phyloP scores from a whole-genome alignment of 1,284 basidiomycete species.

The Cystobasidiaceae sp. region DNA sequence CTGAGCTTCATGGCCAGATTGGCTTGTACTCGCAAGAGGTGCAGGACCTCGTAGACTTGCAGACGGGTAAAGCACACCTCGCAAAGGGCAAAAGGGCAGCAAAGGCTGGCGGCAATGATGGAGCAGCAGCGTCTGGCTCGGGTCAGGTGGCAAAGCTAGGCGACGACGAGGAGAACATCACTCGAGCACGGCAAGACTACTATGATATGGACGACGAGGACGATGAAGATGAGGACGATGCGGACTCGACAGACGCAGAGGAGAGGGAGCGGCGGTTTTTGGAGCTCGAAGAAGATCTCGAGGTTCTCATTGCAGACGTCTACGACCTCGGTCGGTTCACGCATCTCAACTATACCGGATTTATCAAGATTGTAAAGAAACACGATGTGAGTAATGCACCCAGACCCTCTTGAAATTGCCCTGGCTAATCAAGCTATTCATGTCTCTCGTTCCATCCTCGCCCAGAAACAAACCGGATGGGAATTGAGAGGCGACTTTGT shows the following conservation, averaged over 20 bases:
- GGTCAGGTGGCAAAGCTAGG: slow-evolving; percentile 60
- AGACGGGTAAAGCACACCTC: no score
- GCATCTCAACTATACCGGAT: slow-evolving; percentile 66
- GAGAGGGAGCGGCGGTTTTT: slow-evolving; percentile 83
- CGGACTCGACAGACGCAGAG: slow-evolving; percentile 53
- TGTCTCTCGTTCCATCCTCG: no score
- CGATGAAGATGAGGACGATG: slow-evolving; percentile 52
- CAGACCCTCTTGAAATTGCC: not conserved
- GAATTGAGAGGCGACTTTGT: slow-evolving; percentile 59
- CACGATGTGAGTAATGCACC: slow-evolving; percentile 57
- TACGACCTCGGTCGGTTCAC: slow-evolving; percentile 74
- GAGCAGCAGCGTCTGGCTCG: slow-evolving; percentile 34
- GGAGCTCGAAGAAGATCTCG: slow-evolving; percentile 88
- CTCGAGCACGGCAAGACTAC: slow-evolving; percentile 52
- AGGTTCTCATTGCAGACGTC: slow-evolving; percentile 92
- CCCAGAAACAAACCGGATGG: slow-evolving; percentile 59
- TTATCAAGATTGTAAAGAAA: slow-evolving; percentile 99
- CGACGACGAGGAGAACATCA: slow-evolving; percentile 56
- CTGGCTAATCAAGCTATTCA: no score
- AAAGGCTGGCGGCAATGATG: slow-evolving; percentile 49
- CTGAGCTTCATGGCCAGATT: slow-evolving; percentile 36
- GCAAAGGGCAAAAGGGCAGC: no score
- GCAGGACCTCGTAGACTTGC: not conserved
- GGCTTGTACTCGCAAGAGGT: slow-evolving; percentile 9
- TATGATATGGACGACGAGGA: slow-evolving; percentile 49